Conservation (phyloP, 495 filamentous ascomycete species). For the Hypoxylon fragiforme region DNA sequence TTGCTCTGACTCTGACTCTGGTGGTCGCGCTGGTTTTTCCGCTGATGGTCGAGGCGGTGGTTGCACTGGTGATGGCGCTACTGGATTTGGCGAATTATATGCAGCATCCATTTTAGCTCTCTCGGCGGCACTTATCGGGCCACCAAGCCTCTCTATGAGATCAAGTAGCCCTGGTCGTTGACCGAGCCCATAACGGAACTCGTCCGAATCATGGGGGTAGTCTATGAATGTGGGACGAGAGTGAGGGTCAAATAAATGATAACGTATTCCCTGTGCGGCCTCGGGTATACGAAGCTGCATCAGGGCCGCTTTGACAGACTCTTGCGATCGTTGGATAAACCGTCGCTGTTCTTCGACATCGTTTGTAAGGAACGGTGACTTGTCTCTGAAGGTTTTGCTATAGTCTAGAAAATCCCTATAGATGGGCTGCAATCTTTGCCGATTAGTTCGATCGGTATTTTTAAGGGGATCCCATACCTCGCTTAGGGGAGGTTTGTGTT, state of each 20-base stretch:
- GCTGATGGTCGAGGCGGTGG: background rate
- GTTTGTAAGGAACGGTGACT: background rate
- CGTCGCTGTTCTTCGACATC: background rate
- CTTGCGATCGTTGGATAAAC: slow-evolving; percentile 2
- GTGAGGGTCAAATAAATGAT: slow-evolving; percentile 8
- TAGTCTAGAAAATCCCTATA: too few species aligned
- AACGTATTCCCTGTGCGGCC: background rate
- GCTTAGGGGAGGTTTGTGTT: too few species aligned
- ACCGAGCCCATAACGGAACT: slow-evolving; percentile 13
- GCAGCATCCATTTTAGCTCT: background rate
- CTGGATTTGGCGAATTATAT: background rate
- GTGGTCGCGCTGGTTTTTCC: too few species aligned
- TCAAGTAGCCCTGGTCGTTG: slow-evolving; percentile 17
- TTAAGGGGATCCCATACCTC: too few species aligned
- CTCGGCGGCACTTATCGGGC: background rate
- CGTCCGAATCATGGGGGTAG: slow-evolving; percentile 3
- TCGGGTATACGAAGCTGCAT: slow-evolving; percentile 6
- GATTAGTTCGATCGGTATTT: too few species aligned
- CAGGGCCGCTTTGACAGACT: slow-evolving; percentile 1
- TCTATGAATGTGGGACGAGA: slow-evolving; percentile 26
- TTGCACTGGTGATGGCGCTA: background rate
- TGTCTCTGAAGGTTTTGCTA: too few species aligned
- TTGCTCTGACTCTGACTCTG: too few species aligned
- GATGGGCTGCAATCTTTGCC: too few species aligned
- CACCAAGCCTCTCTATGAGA: slow-evolving; percentile 20